A percentile compares a stretch with the other conserved stretches of the same genome.
These are phyloP conservation scores for Exophiala lecanii-corni DNA, from an alignment of 2,329 filamentous ascomycete genomes.

Conservation along the genomic window DNA sequence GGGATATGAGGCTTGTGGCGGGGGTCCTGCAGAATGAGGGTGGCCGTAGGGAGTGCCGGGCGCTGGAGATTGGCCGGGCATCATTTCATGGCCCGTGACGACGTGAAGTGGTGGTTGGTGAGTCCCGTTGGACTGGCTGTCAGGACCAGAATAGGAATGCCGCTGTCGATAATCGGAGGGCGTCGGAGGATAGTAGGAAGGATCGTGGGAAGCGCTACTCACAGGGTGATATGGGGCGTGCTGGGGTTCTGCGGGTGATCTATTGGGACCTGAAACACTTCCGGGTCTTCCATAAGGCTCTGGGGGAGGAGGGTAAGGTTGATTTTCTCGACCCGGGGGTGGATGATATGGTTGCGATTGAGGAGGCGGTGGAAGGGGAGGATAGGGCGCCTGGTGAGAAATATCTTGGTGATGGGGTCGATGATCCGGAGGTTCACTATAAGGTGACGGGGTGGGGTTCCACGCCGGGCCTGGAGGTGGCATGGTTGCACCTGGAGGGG, in stretches of 20 bases:
- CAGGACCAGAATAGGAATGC: slow-evolving; percentile 23
- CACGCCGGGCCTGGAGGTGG: slow-evolving; percentile 22
- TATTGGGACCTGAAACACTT: slow-evolving; percentile 24
- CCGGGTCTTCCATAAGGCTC: slow-evolving; percentile 24
- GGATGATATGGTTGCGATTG: slow-evolving; percentile 8
- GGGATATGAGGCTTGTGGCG: slow-evolving; percentile 12
- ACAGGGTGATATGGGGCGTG: slow-evolving; percentile 23
- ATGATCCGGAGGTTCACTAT: slow-evolving; percentile 23
- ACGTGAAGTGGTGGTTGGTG: slow-evolving; percentile 24
- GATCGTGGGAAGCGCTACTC: slow-evolving; percentile 22
- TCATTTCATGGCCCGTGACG: slow-evolving; percentile 26
- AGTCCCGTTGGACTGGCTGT: slow-evolving; percentile 22
- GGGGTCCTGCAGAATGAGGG: slow-evolving; percentile 23
- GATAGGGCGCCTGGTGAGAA: slow-evolving; percentile 18
- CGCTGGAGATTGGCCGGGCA: slow-evolving; percentile 19
- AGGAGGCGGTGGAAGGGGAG: slow-evolving; percentile 14
- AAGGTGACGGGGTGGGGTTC: slow-evolving; percentile 25
- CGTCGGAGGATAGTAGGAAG: slow-evolving; percentile 21
- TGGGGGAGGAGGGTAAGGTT: slow-evolving; percentile 21
- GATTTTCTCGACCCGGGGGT: slow-evolving; percentile 20
- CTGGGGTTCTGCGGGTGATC: slow-evolving; percentile 25
- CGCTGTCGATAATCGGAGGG: slow-evolving; percentile 23
- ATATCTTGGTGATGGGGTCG: slow-evolving; percentile 22
- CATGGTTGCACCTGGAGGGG: slow-evolving; percentile 19
- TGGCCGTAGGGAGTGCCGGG: slow-evolving; percentile 17